Conservation (phyloP, 805 yeast genomes). For the Metschnikowia kofuensis region DNA sequence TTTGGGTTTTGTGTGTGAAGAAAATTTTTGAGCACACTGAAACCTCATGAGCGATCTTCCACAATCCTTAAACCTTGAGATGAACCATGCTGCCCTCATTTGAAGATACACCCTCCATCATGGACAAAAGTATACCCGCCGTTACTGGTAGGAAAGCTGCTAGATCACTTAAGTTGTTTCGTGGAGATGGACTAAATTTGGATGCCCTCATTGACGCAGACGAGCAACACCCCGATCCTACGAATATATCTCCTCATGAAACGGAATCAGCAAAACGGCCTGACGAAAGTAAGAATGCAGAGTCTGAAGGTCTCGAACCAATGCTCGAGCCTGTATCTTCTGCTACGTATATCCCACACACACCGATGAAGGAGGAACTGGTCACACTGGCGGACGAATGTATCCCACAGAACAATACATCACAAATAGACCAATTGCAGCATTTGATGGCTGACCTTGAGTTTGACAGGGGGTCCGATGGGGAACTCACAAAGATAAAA, state of each 20-base stretch:
- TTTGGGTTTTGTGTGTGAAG: too few species aligned
- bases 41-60: background rate
- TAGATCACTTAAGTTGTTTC: constrained; percentile 51
- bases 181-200: constrained; percentile 23
- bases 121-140: constrained; percentile 12
- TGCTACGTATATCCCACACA: constrained; percentile 71
- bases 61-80: constrained; percentile 3
- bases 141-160: constrained; percentile 59
- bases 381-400: constrained; percentile 2
- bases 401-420: constrained; percentile 8
- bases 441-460: constrained; percentile 51
- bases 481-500: constrained; percentile 28
- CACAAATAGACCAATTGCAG: constrained; percentile 28
- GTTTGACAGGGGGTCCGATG: constrained; percentile 36
- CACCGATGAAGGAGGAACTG: constrained; percentile 33
- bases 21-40: background rate
- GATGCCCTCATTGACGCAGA: constrained; percentile 13
- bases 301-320: constrained; percentile 3
- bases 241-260: constrained; percentile 8
- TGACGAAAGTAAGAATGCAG: background rate
- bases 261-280: constrained; percentile 1
- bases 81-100: constrained; percentile 6
- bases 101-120: constrained; percentile 8
- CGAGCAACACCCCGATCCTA: constrained; percentile 5
- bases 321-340: constrained; percentile 60